Conservation (phyloP, 371 early-diverging fungal genomes). For the Dentiscutata heterogama region DNA sequence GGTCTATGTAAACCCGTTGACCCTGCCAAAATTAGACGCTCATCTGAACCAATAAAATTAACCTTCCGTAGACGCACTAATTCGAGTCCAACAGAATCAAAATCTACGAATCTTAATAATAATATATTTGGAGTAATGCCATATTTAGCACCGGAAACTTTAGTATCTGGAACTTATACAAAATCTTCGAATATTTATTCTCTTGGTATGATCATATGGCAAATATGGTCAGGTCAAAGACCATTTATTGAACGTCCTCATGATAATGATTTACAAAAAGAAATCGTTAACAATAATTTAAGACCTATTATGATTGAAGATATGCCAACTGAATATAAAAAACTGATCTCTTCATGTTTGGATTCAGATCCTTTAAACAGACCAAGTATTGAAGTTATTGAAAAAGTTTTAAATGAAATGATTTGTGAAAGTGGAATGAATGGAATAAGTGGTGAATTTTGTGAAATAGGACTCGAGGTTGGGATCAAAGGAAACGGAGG, state of each 20-base stretch:
- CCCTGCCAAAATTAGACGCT: too few relatives aligned
- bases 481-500: too few relatives aligned
- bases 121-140: slow-evolving; percentile 11
- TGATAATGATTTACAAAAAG: not conserved
- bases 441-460: too few relatives aligned
- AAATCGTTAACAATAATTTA: not conserved
- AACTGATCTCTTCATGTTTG: slow-evolving; percentile 17
- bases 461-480: too few relatives aligned
- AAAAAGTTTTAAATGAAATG: not conserved
- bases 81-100: not conserved
- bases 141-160: not conserved
- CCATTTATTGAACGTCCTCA: not conserved
- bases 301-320: not conserved
- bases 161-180: not conserved
- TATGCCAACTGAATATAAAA: not conserved
- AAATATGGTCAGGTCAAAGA: not conserved
- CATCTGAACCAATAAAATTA: too few relatives aligned
- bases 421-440: too few relatives aligned
- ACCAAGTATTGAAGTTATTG: not conserved
- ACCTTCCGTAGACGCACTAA: too few relatives aligned
- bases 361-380: not conserved
- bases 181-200: not conserved
- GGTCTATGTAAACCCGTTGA: not conserved
- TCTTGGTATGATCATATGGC: slow-evolving; percentile 31
- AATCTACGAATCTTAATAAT: not conserved